These are phyloP conservation scores for Suhomyces pyralidae DNA, from an alignment of 805 yeast species.

Conservation along the genomic window DNA sequence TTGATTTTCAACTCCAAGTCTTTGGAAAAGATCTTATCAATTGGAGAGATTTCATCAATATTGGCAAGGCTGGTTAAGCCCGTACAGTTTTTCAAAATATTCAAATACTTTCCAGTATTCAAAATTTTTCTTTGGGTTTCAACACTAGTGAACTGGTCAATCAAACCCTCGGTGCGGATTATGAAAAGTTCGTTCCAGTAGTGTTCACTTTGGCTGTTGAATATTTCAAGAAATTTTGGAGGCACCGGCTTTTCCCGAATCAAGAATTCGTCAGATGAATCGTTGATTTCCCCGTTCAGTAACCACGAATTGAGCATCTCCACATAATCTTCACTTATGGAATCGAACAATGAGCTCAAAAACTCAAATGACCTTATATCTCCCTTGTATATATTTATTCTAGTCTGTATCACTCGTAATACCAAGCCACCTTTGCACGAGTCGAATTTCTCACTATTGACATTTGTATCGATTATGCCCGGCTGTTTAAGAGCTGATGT, in stretches of 20 bases:
- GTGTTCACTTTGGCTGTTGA: conserved; percentile 48
- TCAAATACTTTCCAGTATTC: conserved; percentile 80
- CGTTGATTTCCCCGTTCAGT: conserved; percentile 66
- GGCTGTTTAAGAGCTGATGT: conserved; percentile 40
- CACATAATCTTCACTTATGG: conserved; percentile 62
- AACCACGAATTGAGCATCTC: conserved; percentile 78
- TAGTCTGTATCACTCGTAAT: conserved; percentile 56
- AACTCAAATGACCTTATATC: conserved; percentile 56
- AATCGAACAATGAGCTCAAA: conserved; percentile 49
- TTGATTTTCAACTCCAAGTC: conserved; percentile 56
- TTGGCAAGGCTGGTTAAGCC: conserved; percentile 42
- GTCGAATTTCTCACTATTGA: conserved; percentile 49
- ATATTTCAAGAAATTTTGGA: conserved; percentile 17
- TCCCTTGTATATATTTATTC: conserved; percentile 60
- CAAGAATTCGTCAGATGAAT: conserved; percentile 79
- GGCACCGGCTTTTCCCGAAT: conserved; percentile 47
- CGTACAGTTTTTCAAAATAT: conserved; percentile 61
- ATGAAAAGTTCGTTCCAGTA: conserved; percentile 76
- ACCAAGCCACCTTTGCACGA: conserved; percentile 78
- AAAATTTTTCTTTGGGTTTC: conserved; percentile 63
- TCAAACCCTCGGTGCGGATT: conserved; percentile 69
- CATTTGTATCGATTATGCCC: conserved; percentile 47
- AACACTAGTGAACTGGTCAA: conserved; percentile 56
- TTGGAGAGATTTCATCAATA: conserved; percentile 28
- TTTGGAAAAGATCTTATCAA: conserved; percentile 31